Evolutionary conservation across 108 stramenopile genomes (phyloP), one percentile per base, ranked within the genome.

Genomic region (Cyclostephanos invisitatus): DNA sequence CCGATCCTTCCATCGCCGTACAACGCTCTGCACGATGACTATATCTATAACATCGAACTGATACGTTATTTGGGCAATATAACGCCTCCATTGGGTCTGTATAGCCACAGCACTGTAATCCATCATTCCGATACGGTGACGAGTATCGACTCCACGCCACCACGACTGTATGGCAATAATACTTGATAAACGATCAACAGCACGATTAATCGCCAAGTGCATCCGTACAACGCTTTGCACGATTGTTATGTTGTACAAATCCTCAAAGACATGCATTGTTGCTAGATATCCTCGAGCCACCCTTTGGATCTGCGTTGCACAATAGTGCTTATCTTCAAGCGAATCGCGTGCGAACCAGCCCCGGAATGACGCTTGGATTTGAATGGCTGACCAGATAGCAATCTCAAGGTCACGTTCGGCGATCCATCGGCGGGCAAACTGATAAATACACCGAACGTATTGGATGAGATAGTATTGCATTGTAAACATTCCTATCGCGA

Each of bases 391-490:
- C 62, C 77, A 66, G 17, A 72, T 80, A 47, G 82, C 70, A 68
- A 72, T 71, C 49, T 86, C 89, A 42, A 76, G 62, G 22, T 78
- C 60, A 42, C 82, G 78, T 65, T 91, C 92, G 25, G 85, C 84
- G 46, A 75, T 75, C 93, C 93, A 94, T 56, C 91, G 70, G 59
- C 93, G 87, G 29, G 82, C 68, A 64, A 87, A 89, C 25, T 83
- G 83, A 35, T 35, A 29, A 7, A 15, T 17, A 54, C 4, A 24
- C 27, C 24, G 25, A 54, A 15, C 11, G 12, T 27, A 20, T 11
- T 22, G 53, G 9, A 20, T 21, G 8, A n/a, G n/a, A n/a, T n/a
- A n/a, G n/a, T n/a, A n/a, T n/a, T n/a, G n/a, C n/a, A n/a, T n/a
- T n/a, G n/a, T n/a, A n/a, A n/a, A n/a, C n/a, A 49, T 49, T 49